Conservation (phyloP, 106 monocot species). For the Xerophyta viscosa region DNA sequence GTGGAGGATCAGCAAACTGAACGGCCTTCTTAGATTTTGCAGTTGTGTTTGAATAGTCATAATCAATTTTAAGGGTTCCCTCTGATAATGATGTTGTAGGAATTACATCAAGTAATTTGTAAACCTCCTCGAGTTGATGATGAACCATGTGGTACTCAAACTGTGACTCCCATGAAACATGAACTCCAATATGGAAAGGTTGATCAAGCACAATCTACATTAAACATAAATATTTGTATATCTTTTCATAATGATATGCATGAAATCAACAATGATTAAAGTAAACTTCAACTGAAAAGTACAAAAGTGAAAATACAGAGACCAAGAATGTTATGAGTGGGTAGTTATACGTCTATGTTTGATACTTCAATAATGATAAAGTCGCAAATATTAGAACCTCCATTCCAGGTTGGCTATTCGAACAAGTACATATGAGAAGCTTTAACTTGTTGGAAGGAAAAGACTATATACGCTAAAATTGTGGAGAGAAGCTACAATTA, state of each 20-base stretch:
- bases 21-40: conserved; percentile 8
- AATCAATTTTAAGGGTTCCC: conserved; percentile 48
- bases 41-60: conserved; percentile 22
- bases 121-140: conserved; percentile 51
- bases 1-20: conserved; percentile 15
- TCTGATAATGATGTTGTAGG: conserved; percentile 43
- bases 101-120: conserved; percentile 49
- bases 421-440: no score
- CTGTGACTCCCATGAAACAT: conserved; percentile 78
- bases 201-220: conserved; percentile 88
- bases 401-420: no score
- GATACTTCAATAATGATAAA: no score
- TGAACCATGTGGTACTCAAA: conserved; percentile 65
- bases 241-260: not conserved
- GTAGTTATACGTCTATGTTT: no score
- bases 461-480: no score
- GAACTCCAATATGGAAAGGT: conserved; percentile 27
- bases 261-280: no score
- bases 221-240: not conserved
- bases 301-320: no score
- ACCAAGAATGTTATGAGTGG: no score
- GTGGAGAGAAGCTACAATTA: no score
- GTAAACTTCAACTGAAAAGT: no score
- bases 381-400: no score
- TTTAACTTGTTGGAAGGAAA: no score